Conservation (phyloP, 805 yeast genomes). For the Vanderwaltozyma polyspora region DNA sequence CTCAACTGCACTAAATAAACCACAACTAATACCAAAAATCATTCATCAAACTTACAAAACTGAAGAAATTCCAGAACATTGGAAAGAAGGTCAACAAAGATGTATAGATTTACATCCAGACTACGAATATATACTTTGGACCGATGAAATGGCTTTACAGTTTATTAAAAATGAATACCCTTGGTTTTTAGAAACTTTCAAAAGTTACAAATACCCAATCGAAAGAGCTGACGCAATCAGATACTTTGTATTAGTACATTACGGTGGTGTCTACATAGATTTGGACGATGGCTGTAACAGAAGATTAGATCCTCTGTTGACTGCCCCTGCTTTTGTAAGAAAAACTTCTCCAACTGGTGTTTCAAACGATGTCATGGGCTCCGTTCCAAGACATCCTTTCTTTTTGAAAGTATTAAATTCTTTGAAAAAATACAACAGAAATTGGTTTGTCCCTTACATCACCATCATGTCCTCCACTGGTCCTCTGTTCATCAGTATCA, state of each 20-base stretch:
- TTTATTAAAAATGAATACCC: constrained; percentile 72
- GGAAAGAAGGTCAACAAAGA: constrained; percentile 66
- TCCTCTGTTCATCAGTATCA: constrained; percentile 70
- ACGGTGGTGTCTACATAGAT: constrained; percentile 84
- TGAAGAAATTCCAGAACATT: constrained; percentile 59
- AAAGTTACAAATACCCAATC: constrained; percentile 65
- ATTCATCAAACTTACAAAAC: constrained; percentile 89
- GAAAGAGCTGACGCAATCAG: constrained; percentile 85
- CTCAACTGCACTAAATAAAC: neutral
- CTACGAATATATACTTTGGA: constrained; percentile 80
- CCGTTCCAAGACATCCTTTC: constrained; percentile 78
- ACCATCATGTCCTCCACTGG: constrained; percentile 93
- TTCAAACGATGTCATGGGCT: constrained; percentile 86
- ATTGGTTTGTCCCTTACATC: constrained; percentile 77
- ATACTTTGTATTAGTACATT: constrained; percentile 69
- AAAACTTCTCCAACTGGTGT: constrained; percentile 84
- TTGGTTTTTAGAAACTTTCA: constrained; percentile 77
- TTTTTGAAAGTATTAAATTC: constrained; percentile 57
- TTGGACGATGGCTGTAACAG: constrained; percentile 79
- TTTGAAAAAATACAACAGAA: constrained; percentile 49
- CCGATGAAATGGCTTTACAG: constrained; percentile 69
- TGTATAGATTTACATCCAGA: constrained; percentile 75
- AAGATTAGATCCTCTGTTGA: constrained; percentile 63
- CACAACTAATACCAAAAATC: constrained; percentile 64
- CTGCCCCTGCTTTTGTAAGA: constrained; percentile 73